These are phyloP conservation scores for Ceriops tagal DNA, from an alignment of 345 rosid genomes.

Conservation along the genomic window DNA sequence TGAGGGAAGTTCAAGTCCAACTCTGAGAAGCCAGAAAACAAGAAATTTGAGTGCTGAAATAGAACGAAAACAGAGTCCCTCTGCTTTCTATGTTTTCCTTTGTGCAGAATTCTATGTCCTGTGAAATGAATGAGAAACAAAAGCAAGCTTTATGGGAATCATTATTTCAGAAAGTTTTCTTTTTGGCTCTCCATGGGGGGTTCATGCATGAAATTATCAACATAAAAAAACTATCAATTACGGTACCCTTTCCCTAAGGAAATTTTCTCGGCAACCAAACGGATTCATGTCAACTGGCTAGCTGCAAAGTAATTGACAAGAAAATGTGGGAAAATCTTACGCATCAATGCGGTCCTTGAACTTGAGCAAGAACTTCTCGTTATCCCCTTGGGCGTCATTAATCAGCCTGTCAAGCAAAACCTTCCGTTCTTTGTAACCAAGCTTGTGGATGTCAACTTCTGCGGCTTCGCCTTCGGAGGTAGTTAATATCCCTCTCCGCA, in stretches of 20 bases:
- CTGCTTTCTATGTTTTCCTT: neutral
- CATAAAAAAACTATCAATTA: no score
- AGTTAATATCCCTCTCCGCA: conserved; percentile 38
- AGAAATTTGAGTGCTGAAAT: neutral
- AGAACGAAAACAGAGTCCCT: neutral
- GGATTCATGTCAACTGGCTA: neutral
- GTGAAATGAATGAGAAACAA: neutral
- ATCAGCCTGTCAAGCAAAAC: conserved; percentile 19
- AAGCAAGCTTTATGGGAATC: neutral
- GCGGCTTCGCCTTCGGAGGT: conserved; percentile 13
- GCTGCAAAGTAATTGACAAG: neutral
- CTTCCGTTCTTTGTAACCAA: conserved; percentile 22
- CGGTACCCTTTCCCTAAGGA: no score
- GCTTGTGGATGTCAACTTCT: conserved; percentile 19
- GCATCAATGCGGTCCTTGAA: conserved; percentile 18
- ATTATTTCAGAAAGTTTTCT: neutral
- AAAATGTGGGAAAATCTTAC: conserved; percentile 1
- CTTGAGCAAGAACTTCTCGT: conserved; percentile 22
- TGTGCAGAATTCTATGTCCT: neutral
- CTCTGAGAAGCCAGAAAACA: conserved; percentile 29
- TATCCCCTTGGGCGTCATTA: conserved; percentile 13
- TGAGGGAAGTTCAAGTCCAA: conserved; percentile 45
- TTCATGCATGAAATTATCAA: no score
- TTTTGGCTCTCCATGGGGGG: no score
- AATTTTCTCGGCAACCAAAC: neutral